phyloP scores from a whole-genome alignment of 768 basidiomycete genomes.

The Mycena latifolia region DNA sequence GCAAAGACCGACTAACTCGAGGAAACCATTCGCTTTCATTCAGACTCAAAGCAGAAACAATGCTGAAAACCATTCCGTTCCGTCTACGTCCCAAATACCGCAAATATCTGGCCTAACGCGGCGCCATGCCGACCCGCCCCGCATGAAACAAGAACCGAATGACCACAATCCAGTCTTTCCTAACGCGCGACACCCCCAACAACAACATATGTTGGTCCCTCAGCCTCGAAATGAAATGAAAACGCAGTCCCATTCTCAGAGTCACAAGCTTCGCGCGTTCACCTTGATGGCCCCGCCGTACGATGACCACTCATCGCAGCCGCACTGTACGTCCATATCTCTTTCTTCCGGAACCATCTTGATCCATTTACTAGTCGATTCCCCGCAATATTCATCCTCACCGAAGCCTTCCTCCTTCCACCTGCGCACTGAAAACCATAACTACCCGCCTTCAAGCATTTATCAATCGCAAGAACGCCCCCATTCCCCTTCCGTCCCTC shows the following conservation, averaged over 20 bases:
- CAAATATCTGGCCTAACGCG: conserved; percentile 11
- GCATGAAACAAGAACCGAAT: conserved; percentile 34
- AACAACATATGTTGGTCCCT: conserved; percentile 20
- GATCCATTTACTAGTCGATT: conserved; percentile 18
- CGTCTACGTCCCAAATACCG: conserved; percentile 17
- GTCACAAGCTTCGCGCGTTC: conserved; percentile 32
- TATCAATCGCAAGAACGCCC: conserved; percentile 18
- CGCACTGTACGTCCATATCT: conserved; percentile 12
- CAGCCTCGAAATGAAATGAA: conserved; percentile 29
- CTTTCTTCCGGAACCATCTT: neutral
- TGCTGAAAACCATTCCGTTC: conserved; percentile 24
- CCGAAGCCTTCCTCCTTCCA: conserved; percentile 23
- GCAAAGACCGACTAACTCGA: conserved; percentile 22
- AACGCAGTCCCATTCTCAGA: conserved; percentile 19
- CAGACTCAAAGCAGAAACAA: conserved; percentile 35
- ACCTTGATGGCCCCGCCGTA: conserved; percentile 20
- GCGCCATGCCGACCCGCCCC: conserved; percentile 20
- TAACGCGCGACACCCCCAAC: conserved; percentile 7
- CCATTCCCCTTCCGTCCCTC: neutral
- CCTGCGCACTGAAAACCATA: conserved; percentile 6
- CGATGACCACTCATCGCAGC: conserved; percentile 20
- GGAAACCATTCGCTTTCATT: conserved; percentile 35
- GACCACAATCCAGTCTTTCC: conserved; percentile 19
- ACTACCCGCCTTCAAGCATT: conserved; percentile 1
- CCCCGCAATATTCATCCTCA: conserved; percentile 29